Evolutionary conservation across 2,329 filamentous ascomycete species (phyloP).

Genomic region (Fonsecaea pugnacius): DNA sequence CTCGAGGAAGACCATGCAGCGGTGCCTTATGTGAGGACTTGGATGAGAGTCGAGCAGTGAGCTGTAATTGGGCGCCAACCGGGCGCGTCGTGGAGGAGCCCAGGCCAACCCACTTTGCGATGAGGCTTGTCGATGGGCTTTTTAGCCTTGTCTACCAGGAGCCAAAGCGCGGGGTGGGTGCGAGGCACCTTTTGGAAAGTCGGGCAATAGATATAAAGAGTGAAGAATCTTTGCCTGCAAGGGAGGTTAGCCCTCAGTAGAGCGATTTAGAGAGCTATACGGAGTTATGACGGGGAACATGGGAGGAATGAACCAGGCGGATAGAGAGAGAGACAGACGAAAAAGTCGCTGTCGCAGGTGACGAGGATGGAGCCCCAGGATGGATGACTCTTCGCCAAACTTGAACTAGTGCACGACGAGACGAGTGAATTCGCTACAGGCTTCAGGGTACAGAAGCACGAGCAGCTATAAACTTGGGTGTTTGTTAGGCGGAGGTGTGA

Average conservation of each 20-base stretch:
- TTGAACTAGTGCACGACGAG: conserved; percentile 4
- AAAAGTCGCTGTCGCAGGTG: conserved; percentile 22
- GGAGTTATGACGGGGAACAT: neutral
- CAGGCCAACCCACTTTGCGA: conserved; percentile 15
- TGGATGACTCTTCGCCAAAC: conserved; percentile 15
- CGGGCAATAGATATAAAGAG: conserved; percentile 5
- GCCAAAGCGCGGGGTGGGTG: conserved; percentile 7
- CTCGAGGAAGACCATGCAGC: conserved; percentile 10
- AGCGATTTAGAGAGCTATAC: conserved; percentile 4
- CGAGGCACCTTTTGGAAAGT: neutral
- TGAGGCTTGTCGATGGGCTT: conserved; percentile 9
- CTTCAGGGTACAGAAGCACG: neutral
- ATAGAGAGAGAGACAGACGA: neutral
- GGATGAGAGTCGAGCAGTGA: conserved; percentile 7
- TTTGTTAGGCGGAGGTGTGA: conserved; percentile 15
- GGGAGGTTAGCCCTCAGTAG: neutral
- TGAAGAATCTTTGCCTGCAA: neutral
- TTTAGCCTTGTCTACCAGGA: conserved; percentile 9
- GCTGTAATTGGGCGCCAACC: conserved; percentile 23
- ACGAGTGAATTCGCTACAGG: conserved; percentile 14
- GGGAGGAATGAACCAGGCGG: neutral
- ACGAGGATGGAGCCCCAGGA: conserved; percentile 9
- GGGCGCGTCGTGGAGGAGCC: conserved; percentile 20
- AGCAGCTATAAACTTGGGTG: conserved; percentile 4
- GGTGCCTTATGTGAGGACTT: conserved; percentile 18